Base-by-base conservation (phyloP, 495 filamentous ascomycete species). In the Annulohypoxylon stygium region DNA sequence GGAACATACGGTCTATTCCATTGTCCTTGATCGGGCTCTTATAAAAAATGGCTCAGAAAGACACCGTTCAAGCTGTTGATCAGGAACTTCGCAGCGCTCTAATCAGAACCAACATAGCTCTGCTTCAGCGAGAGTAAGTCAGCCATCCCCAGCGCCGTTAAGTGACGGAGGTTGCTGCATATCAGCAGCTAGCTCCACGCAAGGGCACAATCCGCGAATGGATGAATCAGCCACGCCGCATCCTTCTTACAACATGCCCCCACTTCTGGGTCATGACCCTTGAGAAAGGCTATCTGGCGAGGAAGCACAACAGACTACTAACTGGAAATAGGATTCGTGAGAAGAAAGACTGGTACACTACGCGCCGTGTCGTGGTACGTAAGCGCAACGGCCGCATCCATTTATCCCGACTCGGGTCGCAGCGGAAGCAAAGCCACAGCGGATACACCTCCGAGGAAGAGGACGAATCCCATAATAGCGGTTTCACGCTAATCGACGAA, bases 371-470 rank as follows among this genome's bases (percentile, higher is more conserved):
- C 34, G 73, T 75, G 34, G 68, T 75, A 43, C 73, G 73, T 36
- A 75, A 75, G 68, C 73, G 73, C 51, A 71, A 71, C 67, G 73
- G 73, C n/a, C 67, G 68, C 30, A 71, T 75, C 39, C 73, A 75
- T 53, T 64, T 75, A 16, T 75, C 73, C 18, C 73, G 73, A 0
- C 68, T 75, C 3, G 73, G 68, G 2, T 75, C 73, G 5, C 67
- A 55, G 10, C 53, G 66, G 18, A 53, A 67, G 8, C 65, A 60
- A 16, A 18, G 34, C 26, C 33, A 48, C 55, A 20, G n/a, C 54
- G 65, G 36, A 25, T 73, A 73, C 65, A 36, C 30, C 25, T 59
- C 70, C 9, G 51, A 55, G 37, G 69, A 72, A 18, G 69, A 72
- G 26, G 70, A 64, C 6, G 67, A 67, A 3, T 70, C 71, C 2